phyloP scores from a whole-genome alignment of 352 stramenopile genomes.

The Globisporangium canariense region DNA sequence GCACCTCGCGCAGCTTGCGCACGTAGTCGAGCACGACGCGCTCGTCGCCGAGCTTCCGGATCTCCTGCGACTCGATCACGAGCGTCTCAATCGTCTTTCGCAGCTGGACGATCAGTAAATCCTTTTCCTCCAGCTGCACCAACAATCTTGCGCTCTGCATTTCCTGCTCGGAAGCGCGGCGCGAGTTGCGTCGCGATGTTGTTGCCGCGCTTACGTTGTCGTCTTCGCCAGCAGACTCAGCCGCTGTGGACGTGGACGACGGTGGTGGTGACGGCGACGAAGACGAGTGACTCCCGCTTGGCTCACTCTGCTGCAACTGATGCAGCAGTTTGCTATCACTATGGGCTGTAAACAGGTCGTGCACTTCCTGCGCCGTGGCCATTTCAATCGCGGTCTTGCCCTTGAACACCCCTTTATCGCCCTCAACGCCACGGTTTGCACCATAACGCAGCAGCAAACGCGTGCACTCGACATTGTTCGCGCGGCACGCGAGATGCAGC shows the following conservation, averaged over 20 bases:
- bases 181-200: conserved; percentile 1
- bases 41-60: conserved; percentile 76
- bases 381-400: conserved; percentile 57
- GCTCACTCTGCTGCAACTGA: neutral
- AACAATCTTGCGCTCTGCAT: conserved; percentile 29
- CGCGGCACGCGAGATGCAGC: conserved; percentile 68
- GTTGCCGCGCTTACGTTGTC: neutral
- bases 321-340: neutral
- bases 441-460: conserved; percentile 43
- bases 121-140: conserved; percentile 80
- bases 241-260: neutral
- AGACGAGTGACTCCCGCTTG: neutral
- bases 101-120: conserved; percentile 75
- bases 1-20: conserved; percentile 69
- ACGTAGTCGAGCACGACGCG: conserved; percentile 81
- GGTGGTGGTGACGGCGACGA: neutral
- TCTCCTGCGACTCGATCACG: conserved; percentile 71
- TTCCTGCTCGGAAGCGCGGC: conserved; percentile 12
- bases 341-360: conserved; percentile 27
- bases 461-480: conserved; percentile 48
- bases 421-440: conserved; percentile 41
- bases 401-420: conserved; percentile 42
- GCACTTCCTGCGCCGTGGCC: conserved; percentile 45
- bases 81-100: conserved; percentile 78
- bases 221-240: conserved; percentile 19